Evolutionary conservation across 2,329 filamentous ascomycete species (phyloP), one percentile per base, ranked within the genome.

Genomic region (Anthostomella pinea): DNA sequence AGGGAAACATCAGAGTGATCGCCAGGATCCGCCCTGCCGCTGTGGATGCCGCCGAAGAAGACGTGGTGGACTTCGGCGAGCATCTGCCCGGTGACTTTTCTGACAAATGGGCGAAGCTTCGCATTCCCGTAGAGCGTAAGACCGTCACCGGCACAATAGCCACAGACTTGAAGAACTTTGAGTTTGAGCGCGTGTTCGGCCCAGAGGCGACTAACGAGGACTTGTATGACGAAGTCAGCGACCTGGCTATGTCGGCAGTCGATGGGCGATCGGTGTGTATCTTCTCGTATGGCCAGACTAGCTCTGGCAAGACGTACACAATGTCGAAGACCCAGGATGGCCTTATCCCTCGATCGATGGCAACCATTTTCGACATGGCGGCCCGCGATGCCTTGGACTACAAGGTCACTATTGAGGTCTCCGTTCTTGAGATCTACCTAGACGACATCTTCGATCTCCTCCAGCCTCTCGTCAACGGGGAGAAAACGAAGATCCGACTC

Each of bases 211-310:
- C 82, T 42, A 98, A 98, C 56, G 72, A 79, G 5, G 83, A 91
- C 39, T 81, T 98, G 0, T 98, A 97, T 58, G 84, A 83, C 21
- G 91, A 97, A 55, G 95, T 97, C 51, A 89, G 85, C 21, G 91
- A 97, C 57, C 76, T 98, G 8, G 87, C 96, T 1, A 88, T 96
- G 60, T 93, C 85, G 45, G 90, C 93, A 0, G 70, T 96, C 7
- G 87, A 95, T 52, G 93, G 93, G 1, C 95, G 94, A 66, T 95
- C 96, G 49, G 90, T 96, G 27, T 95, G 89, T 61, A 95, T 97
- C 41, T 95, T 98, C 66, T 95, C 88, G 54, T 98, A 97, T 56
- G 93, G 93, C 14, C 93, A 97, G 62, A 97, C 91, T 0, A 93
- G 91, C 3, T 90, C 88, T 11, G 91, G 91, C 38, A 98, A 98